Evolutionary conservation across 257 asterid genomes (phyloP).

Genomic region (Petrea volubilis): DNA sequence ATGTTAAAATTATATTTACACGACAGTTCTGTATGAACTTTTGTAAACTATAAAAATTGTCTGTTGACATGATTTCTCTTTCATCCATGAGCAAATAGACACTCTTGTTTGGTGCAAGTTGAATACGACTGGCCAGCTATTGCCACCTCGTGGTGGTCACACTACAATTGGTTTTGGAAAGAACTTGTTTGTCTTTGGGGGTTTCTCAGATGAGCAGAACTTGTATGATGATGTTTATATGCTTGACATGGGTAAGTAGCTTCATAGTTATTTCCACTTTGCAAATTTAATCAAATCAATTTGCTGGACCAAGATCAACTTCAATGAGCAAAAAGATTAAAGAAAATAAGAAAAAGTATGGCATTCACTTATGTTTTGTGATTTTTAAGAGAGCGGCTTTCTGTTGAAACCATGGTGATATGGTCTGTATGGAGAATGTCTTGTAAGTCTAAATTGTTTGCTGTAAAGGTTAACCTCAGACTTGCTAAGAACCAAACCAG

Average conservation of each 20-base stretch:
- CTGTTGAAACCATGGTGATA: not conserved
- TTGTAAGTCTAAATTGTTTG: too few species aligned
- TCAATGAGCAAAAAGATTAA: not conserved
- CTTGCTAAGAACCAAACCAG: too few species aligned
- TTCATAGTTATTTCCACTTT: not conserved
- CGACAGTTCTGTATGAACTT: constrained; percentile 9
- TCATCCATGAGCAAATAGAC: constrained; percentile 52
- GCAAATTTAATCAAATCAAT: not conserved
- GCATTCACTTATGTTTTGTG: not conserved
- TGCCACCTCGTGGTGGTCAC: constrained; percentile 98
- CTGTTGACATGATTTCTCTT: constrained; percentile 25
- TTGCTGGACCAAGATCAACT: not conserved
- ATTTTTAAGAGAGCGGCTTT: not conserved
- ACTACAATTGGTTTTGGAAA: constrained; percentile 80
- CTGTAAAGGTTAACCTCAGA: too few species aligned
- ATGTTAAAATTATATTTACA: constrained; percentile 7
- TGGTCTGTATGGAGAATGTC: not conserved
- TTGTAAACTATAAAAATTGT: constrained; percentile 13
- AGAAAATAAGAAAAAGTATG: not conserved
- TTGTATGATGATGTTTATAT: constrained; percentile 78
- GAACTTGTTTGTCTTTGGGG: constrained; percentile 87
- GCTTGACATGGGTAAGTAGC: constrained; percentile 83
- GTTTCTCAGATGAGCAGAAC: constrained; percentile 89
- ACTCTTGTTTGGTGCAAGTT: constrained; percentile 90
- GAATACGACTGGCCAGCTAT: constrained; percentile 79